Evolutionary conservation across 768 basidiomycete species (phyloP), one percentile per base, ranked within the genome.

Genomic region (Calocybe cyanea): DNA sequence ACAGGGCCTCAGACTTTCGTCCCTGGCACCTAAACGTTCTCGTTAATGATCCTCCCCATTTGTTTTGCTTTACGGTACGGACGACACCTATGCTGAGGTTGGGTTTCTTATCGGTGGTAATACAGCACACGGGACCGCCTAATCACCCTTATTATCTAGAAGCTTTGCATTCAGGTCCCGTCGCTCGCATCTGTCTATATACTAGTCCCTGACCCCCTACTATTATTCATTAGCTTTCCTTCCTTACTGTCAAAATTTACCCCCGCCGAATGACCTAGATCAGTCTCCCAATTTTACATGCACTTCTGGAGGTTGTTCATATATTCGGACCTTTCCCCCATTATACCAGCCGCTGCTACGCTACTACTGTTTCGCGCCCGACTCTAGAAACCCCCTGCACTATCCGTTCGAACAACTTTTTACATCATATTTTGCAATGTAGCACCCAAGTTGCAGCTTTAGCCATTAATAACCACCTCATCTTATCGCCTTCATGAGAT

Each of bases 1-100:
- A 7, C 84, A 87, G 62, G 89, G 82, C 41, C 73, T 92, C 42
- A 72, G 74, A 56, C 71, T 85, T 23, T 90, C 82, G 23, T 81
- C 87, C 9, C 65, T 90, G 49, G 86, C 86, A 31, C 73, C 81
- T 15, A 13, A 48, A 43, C 55, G 55, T 28, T 28, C 25, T 5
- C 11, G 25, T 28, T 28, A 11, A 28, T 28, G 25, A 28, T 11
- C 25, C 25, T 5, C 25, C 11, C 25, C 25, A 5, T 11, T 6
- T 28, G 25, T 28, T 11, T 11, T 28, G 25, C 25, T 28, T 6
- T 28, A 5, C 25, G 25, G 25, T 28, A 5, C 25, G 25, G 25
- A 28, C 25, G 25, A 28, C 11, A 28, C 11, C 25, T 28, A 28
- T 28, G 25, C 11, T 5, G 25, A 28, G 11, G 25, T n/a, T n/a